Conservation (phyloP, 2,329 filamentous ascomycete species). For the Neoascochyta sp. region DNA sequence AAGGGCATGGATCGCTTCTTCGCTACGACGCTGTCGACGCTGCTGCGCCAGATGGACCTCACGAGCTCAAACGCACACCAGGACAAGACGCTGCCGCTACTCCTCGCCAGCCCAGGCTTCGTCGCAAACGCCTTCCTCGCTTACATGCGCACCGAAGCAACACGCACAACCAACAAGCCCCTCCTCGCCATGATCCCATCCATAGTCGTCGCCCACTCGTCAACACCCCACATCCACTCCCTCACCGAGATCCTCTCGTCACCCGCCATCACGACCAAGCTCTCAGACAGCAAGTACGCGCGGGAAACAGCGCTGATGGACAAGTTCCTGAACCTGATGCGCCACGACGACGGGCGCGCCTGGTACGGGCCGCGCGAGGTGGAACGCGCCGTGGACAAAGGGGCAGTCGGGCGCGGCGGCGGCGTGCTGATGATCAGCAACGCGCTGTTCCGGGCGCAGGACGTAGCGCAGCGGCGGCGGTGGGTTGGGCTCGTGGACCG, state of each 20-base stretch:
- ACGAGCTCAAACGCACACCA: conserved; percentile 37
- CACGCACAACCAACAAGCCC: conserved; percentile 67
- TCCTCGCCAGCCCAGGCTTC: conserved; percentile 88
- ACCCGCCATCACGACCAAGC: conserved; percentile 68
- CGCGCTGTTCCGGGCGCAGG: conserved; percentile 77
- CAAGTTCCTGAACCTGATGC: conserved; percentile 71
- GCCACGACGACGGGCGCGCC: conserved; percentile 79
- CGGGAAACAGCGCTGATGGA: conserved; percentile 83
- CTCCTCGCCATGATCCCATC: conserved; percentile 61
- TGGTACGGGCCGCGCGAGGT: conserved; percentile 88
- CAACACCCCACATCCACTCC: conserved; percentile 80
- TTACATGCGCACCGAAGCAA: conserved; percentile 61
- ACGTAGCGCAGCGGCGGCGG: conserved; percentile 69
- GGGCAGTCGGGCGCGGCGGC: conserved; percentile 82
- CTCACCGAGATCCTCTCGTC: conserved; percentile 83
- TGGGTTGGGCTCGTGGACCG: conserved; percentile 86
- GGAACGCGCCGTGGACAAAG: conserved; percentile 75
- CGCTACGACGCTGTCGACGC: conserved; percentile 68
- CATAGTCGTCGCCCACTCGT: conserved; percentile 72
- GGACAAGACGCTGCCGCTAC: conserved; percentile 54
- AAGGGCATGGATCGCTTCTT: conserved; percentile 76
- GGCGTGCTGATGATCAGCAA: conserved; percentile 85
- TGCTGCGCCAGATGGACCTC: conserved; percentile 77
- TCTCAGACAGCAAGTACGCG: conserved; percentile 84
- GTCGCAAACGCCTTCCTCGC: conserved; percentile 75